Evolutionary conservation across 805 yeast species (phyloP), one percentile per base, ranked within the genome.

Genomic region (Monosporozyma servazzii): DNA sequence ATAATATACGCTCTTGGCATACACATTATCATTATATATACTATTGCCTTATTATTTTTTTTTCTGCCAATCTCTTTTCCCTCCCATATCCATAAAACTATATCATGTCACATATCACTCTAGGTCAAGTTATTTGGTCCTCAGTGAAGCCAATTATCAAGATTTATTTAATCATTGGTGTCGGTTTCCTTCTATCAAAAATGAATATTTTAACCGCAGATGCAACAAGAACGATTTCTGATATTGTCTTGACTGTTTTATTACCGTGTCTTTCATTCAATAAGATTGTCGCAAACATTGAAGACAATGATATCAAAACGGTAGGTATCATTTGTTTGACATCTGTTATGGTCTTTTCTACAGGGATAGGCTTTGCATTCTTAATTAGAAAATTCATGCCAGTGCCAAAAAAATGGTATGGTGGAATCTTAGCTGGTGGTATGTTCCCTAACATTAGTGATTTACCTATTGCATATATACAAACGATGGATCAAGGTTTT

Each of bases 141-240:
- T 73, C 91, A 0, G 88, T 84, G 27, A 84, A 83, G 67, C 93
- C 93, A 15, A 83, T 86, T 55, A 75, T 85, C 61, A 81, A 86
- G 64, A 82, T 86, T 65, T 86, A 86, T 62, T 67, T 84, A 64
- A 83, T 86, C 60, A 80, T 86, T 3, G 79, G 75, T 15, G 65
- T 82, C n/a, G 95, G 93, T 23, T 82, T 75, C 58, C 63, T 68
- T 23, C 65, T 86, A 15, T 84, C 91, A 1, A 74, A 73, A 52
- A 59, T 67, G 54, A 82, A 84, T 51, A 73, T 84, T 47, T 64
- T 86, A 13, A 72, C 82, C 2, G 86, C 81, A 2, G 76, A 82
- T 23, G 82, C 88, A 0, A 73, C 79, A 3, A 65, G 81, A 62
- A 82, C 82, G 33, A 71, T 86, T 21, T 79, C 87, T 2, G 87